Evolutionary conservation across 768 basidiomycete genomes (phyloP).

Genomic region (Suillus fuscotomentosus): DNA sequence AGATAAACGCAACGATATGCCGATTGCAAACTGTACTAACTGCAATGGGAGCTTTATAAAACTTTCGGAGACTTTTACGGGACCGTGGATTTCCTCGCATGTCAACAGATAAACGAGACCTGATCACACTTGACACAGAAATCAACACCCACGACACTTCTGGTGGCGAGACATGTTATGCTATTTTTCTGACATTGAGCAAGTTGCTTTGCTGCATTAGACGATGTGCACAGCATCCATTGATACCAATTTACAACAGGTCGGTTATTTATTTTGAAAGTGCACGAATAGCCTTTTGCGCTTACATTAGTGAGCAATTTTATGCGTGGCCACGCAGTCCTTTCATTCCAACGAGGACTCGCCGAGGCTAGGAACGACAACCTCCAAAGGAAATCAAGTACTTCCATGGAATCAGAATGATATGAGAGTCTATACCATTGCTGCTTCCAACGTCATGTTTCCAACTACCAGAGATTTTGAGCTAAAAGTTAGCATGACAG

Average conservation of each 20-base stretch:
- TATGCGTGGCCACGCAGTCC: neutral
- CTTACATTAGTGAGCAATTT: neutral
- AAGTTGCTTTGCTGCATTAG: neutral
- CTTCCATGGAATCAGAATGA: neutral
- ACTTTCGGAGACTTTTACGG: neutral
- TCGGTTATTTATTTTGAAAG: neutral
- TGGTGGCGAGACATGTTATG: neutral
- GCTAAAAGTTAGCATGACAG: neutral
- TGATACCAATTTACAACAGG: neutral
- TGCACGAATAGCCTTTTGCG: neutral
- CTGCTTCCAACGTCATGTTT: neutral
- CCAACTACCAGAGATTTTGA: neutral
- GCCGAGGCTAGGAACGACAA: neutral
- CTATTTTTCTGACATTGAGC: neutral
- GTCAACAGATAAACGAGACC: neutral
- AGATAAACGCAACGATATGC: neutral
- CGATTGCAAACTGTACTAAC: no score
- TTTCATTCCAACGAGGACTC: neutral
- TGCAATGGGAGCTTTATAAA: neutral
- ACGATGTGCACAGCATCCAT: neutral
- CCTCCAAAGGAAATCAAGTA: neutral
- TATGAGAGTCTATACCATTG: neutral
- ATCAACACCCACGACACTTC: neutral
- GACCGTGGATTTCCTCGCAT: neutral
- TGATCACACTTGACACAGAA: neutral